These are phyloP conservation scores for Ascocoryne sarcoides DNA, from an alignment of 2,329 filamentous ascomycete species.

Conservation along the genomic window DNA sequence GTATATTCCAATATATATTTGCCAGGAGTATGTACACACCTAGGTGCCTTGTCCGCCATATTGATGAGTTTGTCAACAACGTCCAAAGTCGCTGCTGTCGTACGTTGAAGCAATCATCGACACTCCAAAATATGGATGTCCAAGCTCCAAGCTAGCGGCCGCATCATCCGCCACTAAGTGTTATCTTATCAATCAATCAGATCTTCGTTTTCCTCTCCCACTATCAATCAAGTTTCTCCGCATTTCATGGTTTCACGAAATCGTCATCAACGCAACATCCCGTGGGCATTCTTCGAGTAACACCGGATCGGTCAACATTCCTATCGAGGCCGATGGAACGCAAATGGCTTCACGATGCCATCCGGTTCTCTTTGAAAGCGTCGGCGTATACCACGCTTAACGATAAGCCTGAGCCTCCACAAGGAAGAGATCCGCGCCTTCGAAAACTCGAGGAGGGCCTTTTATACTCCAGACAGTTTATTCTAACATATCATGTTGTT, in stretches of 20 bases:
- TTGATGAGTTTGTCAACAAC: neutral
- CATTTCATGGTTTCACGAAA: neutral
- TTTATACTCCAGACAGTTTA: conserved; percentile 15
- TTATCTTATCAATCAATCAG: neutral
- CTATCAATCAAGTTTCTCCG: neutral
- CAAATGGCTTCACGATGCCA: conserved; percentile 18
- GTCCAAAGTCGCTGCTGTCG: neutral
- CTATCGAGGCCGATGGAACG: conserved; percentile 14
- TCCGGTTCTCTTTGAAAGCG: conserved; percentile 15
- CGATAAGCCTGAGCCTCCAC: conserved; percentile 7
- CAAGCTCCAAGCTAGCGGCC: neutral
- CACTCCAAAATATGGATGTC: neutral
- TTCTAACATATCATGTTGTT: conserved; percentile 22
- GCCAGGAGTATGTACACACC: neutral
- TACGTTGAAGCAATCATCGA: neutral
- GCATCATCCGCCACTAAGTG: neutral
- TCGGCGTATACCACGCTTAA: conserved; percentile 5
- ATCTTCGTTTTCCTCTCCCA: neutral
- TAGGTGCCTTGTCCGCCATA: neutral
- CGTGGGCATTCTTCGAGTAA: neutral
- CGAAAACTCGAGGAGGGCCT: conserved; percentile 19
- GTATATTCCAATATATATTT: neutral
- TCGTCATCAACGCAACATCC: too few relatives aligned
- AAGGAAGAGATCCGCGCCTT: conserved; percentile 13
- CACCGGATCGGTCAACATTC: too few relatives aligned